Conservation (phyloP, 2,329 filamentous ascomycete species). For the Fusarium veterinarium region DNA sequence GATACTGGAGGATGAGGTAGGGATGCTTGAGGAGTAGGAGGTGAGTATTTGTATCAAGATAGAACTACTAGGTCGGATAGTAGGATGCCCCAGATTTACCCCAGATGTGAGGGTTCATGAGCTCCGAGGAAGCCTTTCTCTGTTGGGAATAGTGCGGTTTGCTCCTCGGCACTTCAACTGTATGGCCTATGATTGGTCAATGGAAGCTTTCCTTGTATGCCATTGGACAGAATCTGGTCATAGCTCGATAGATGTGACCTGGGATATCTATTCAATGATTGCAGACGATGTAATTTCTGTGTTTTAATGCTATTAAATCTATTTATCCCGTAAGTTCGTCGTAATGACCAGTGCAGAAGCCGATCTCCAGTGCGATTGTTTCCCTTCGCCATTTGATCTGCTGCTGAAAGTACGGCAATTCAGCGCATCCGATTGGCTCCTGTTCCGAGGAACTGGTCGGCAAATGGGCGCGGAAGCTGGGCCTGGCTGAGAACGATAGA, state of each 20-base stretch:
- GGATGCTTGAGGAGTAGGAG: background rate
- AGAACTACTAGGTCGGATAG: background rate
- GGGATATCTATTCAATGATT: background rate
- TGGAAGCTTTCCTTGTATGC: accelerated
- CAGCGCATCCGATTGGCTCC: conserved; percentile 11
- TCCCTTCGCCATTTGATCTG: background rate
- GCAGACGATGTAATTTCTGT: accelerated
- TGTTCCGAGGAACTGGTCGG: conserved; percentile 11
- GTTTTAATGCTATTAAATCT: accelerated
- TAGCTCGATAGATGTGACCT: background rate
- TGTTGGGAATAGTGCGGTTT: accelerated
- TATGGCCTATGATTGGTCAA: background rate
- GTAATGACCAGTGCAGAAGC: accelerated
- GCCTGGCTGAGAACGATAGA: background rate
- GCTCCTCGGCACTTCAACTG: conserved; percentile 2
- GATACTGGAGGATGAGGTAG: accelerated
- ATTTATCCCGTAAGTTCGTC: accelerated
- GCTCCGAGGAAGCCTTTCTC: conserved; percentile 17
- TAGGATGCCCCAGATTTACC: conserved; percentile 12
- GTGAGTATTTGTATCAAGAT: conserved; percentile 17
- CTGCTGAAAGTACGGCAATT: background rate
- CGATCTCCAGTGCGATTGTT: accelerated
- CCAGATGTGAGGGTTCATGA: conserved; percentile 1
- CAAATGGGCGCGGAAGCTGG: background rate
- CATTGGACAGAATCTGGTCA: background rate